phyloP scores from a whole-genome alignment of 148 eudicot species.

The Polygonum aviculare region DNA sequence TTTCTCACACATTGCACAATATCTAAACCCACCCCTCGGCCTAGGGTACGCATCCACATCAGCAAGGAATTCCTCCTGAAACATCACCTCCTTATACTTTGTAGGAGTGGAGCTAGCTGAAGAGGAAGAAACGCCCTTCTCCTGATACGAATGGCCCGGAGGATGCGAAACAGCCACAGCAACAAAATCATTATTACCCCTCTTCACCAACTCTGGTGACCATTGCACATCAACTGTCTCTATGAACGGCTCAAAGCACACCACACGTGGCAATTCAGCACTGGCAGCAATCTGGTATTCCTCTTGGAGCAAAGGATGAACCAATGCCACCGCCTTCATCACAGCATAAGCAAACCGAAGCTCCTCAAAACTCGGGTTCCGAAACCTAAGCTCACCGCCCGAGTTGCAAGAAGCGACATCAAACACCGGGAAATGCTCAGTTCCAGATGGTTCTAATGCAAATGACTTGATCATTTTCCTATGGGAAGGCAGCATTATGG shows the following conservation, averaged over 20 bases:
- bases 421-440: slow-evolving; percentile 42
- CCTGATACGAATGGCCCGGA: slow-evolving; percentile 47
- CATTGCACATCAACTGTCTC: slow-evolving; percentile 73
- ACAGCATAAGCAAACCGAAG: slow-evolving; percentile 46
- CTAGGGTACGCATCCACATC: slow-evolving; percentile 24
- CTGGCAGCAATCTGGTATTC: slow-evolving; percentile 29
- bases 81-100: slow-evolving; percentile 22
- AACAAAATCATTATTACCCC: slow-evolving; percentile 34
- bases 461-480: slow-evolving; percentile 42
- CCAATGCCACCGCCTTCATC: slow-evolving; percentile 41
- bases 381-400: slow-evolving; percentile 35
- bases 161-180: slow-evolving; percentile 61
- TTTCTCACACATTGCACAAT: slow-evolving; percentile 39
- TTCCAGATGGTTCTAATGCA: slow-evolving; percentile 41
- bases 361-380: slow-evolving; percentile 51
- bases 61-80: slow-evolving; percentile 27
- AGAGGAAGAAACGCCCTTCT: slow-evolving; percentile 29
- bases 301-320: slow-evolving; percentile 51
- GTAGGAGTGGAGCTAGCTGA: slow-evolving; percentile 43
- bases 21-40: slow-evolving; percentile 9
- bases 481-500: slow-evolving; percentile 40
- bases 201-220: slow-evolving; percentile 33
- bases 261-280: slow-evolving; percentile 13
- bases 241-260: slow-evolving; percentile 47
- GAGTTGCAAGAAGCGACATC: slow-evolving; percentile 44